Evolutionary conservation across 768 basidiomycete species (phyloP).

Genomic region (Tricholoma flavovirens): DNA sequence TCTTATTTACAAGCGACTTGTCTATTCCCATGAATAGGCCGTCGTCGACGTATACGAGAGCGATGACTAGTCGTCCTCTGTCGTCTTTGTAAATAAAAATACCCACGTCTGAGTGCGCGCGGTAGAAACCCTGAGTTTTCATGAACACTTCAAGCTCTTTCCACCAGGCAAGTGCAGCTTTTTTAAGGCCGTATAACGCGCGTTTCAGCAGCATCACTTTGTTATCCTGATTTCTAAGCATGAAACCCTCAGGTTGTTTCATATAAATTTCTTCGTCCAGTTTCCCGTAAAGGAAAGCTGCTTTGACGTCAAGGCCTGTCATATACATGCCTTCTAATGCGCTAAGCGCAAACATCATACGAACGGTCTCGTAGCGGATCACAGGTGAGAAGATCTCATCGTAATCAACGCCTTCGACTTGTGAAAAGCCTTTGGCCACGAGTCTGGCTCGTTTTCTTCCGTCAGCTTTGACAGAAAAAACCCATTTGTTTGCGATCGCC

Average conservation of each 20-base stretch:
- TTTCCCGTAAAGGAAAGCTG: too few relatives aligned
- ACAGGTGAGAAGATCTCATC: background rate
- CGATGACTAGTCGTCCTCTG: background rate
- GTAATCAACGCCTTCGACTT: slow-evolving; percentile 30
- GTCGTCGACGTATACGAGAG: background rate
- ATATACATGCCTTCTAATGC: background rate
- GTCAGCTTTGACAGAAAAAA: slow-evolving; percentile 4
- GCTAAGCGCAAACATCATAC: too few relatives aligned
- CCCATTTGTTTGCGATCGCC: slow-evolving; percentile 6
- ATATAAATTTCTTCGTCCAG: too few relatives aligned
- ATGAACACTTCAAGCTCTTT: background rate
- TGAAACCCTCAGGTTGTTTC: slow-evolving; percentile 24
- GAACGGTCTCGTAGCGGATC: too few relatives aligned
- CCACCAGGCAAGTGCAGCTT: background rate
- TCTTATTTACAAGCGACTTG: background rate
- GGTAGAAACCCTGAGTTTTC: background rate
- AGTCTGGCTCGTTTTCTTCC: slow-evolving; percentile 21
- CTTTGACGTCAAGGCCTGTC: background rate
- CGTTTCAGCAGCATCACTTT: slow-evolving; percentile 12
- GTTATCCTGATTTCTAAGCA: slow-evolving; percentile 8
- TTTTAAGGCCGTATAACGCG: slow-evolving; percentile 3
- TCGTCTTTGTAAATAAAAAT: background rate
- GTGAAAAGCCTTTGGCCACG: slow-evolving; percentile 34
- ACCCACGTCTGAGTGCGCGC: background rate
- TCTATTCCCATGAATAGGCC: background rate